These are phyloP conservation scores for Mentha longifolia DNA, from an alignment of 257 asterid genomes.

Conservation along the genomic window DNA sequence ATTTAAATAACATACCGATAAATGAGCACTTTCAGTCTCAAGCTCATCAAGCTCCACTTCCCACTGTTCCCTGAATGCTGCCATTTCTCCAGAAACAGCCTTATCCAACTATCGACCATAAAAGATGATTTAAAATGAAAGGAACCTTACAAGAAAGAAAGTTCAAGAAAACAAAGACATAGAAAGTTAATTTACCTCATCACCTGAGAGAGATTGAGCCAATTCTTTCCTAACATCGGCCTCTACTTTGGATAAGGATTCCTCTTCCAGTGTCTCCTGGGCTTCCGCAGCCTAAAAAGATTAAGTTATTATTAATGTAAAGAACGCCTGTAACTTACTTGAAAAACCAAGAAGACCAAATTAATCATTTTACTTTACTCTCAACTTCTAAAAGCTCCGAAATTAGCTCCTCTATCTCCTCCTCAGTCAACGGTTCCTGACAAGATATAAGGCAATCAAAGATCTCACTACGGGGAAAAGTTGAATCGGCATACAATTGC, in stretches of 20 bases:
- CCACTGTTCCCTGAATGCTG: conserved; percentile 79
- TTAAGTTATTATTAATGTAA: conserved; percentile 27
- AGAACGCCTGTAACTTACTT: conserved; percentile 14
- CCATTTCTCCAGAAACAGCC: conserved; percentile 83
- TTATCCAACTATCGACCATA: conserved; percentile 67
- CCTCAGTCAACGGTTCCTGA: conserved; percentile 87
- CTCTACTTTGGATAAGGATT: conserved; percentile 71
- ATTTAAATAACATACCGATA: conserved; percentile 55
- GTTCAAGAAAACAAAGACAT: not conserved
- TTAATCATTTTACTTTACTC: conserved; percentile 58
- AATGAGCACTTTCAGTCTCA: conserved; percentile 86
- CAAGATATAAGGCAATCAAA: conserved; percentile 12
- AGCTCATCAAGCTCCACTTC: conserved; percentile 85
- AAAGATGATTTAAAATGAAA: conserved; percentile 16
- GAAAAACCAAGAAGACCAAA: conserved; percentile 15
- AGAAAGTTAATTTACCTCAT: conserved; percentile 50
- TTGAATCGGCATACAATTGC: not conserved
- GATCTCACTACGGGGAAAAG: not conserved
- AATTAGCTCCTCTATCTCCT: conserved; percentile 85
- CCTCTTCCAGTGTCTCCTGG: conserved; percentile 93
- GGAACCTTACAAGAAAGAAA: conserved; percentile 2
- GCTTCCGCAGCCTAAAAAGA: conserved; percentile 90
- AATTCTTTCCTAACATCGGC: conserved; percentile 91
- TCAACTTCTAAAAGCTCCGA: conserved; percentile 89
- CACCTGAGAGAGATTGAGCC: conserved; percentile 62